Conservation (phyloP, 805 yeast species). For the Teunomyces aglyptinius region DNA sequence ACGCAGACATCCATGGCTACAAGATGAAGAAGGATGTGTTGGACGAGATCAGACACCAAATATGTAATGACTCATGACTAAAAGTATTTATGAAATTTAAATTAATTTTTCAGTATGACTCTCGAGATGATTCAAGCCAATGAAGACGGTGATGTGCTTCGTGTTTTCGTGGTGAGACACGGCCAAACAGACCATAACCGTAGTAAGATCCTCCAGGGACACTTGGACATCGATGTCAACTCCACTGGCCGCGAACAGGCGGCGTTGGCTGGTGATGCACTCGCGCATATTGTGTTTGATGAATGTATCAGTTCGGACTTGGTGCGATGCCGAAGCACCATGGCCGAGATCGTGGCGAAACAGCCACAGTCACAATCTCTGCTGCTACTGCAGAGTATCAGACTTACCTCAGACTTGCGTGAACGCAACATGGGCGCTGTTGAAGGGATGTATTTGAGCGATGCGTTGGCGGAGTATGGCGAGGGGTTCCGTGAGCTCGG, state of each 20-base stretch:
- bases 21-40: conserved; percentile 64
- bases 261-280: conserved; percentile 45
- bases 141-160: conserved; percentile 32
- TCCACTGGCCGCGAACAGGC: conserved; percentile 64
- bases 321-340: conserved; percentile 60
- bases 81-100: background rate
- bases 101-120: background rate
- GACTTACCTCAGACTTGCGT: conserved; percentile 48
- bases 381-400: conserved; percentile 13
- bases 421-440: conserved; percentile 76
- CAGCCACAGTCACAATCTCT: conserved; percentile 13
- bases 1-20: conserved; percentile 58
- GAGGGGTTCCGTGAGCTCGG: conserved; percentile 62
- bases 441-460: conserved; percentile 69
- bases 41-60: conserved; percentile 6
- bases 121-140: conserved; percentile 19
- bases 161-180: conserved; percentile 71
- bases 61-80: background rate
- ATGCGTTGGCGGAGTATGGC: conserved; percentile 65
- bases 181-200: conserved; percentile 81
- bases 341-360: conserved; percentile 37
- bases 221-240: conserved; percentile 63
- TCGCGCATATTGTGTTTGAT: conserved; percentile 43
- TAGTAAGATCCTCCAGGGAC: conserved; percentile 75
- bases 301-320: conserved; percentile 52